Base-by-base conservation (phyloP, 1,284 basidiomycete genomes). In the Ceratobasidium theobromae region DNA sequence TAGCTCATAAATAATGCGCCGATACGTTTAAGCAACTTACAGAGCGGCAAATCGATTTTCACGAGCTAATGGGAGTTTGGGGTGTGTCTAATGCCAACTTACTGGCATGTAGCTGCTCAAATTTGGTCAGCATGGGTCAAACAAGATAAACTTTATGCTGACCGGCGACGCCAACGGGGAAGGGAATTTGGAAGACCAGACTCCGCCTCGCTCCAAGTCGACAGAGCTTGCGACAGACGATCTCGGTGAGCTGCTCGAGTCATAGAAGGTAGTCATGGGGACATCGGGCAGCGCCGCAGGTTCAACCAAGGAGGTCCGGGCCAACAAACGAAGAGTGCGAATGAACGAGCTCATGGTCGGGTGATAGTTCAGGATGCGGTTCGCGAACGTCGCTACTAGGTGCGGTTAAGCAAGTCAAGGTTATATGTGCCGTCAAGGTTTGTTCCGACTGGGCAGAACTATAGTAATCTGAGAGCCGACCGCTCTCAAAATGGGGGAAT, bases 221-320 rank as follows among this genome's bases (percentile, higher is more conserved):
- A 62, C 57, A 16, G 57, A 62, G 30, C 46, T 14, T 18, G 57
- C 16, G 32, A 62, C 16, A 49, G 57, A 53, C 4, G 66, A 30
- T 12, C 46, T 30, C 40, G 53, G 53, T 1, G 66, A 53, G 40
- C 18, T 35, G 27, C 48, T 60, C 23, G 46, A 53, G 18, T 67
- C 66, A 16, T 49, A 55, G 66, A 67, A 67, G n/a, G 55, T 60
- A 35, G 57, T 55, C 66, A 67, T 67, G 6, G 54, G 66, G 41
- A 57, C 54, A n/a, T 67, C 66, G 28, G 57, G 40, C 8, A 49
- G 53, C 5, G 46, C 55, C 30, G 54, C 33, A 5, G 55, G 27
- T 41, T 57, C 54, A 9, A 67, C 55, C 12, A 67, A 35, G 6
- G 66, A 53, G 8, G 66, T 53, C 18, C 51, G 54, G 41, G 66